These are phyloP conservation scores for Cyberlindnera subsufficiens DNA, from an alignment of 805 yeast species.

Conservation along the genomic window DNA sequence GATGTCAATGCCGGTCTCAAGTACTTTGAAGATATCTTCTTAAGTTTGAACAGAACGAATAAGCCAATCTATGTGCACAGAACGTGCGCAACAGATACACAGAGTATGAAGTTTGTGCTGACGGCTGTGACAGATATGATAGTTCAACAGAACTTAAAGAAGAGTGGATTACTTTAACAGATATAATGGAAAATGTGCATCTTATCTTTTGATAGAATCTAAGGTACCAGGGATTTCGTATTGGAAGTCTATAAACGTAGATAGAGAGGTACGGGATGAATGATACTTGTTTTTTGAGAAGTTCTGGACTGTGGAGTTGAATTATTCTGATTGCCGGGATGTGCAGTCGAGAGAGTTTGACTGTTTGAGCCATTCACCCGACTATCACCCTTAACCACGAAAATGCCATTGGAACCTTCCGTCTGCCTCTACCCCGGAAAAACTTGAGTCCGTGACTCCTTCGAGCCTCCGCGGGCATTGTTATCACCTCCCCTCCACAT, in stretches of 20 bases:
- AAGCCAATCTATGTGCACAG: slow-evolving; percentile 84
- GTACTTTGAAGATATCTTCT: slow-evolving; percentile 65
- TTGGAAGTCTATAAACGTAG: too few species aligned
- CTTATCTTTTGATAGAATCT: too few species aligned
- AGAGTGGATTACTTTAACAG: slow-evolving; percentile 51
- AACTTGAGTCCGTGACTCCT: too few species aligned
- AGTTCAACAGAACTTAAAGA: slow-evolving; percentile 73
- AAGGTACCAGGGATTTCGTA: too few species aligned
- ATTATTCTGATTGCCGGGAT: too few species aligned
- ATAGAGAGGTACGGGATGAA: neutral
- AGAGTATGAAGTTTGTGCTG: slow-evolving; percentile 83
- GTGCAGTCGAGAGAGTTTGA: too few species aligned
- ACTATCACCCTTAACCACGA: too few species aligned
- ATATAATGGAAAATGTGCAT: neutral
- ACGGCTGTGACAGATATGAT: slow-evolving; percentile 91
- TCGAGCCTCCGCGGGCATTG: too few species aligned
- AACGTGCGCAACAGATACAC: slow-evolving; percentile 93
- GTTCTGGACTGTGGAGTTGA: neutral
- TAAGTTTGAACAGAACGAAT: slow-evolving; percentile 54
- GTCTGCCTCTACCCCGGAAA: too few species aligned
- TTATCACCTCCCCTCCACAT: too few species aligned
- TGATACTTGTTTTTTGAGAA: neutral
- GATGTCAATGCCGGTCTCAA: slow-evolving; percentile 62
- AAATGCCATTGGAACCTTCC: too few species aligned
- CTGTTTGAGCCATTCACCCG: too few species aligned